Evolutionary conservation across 495 filamentous ascomycete species (phyloP).

Genomic region (Chlorociboria aeruginascens): DNA sequence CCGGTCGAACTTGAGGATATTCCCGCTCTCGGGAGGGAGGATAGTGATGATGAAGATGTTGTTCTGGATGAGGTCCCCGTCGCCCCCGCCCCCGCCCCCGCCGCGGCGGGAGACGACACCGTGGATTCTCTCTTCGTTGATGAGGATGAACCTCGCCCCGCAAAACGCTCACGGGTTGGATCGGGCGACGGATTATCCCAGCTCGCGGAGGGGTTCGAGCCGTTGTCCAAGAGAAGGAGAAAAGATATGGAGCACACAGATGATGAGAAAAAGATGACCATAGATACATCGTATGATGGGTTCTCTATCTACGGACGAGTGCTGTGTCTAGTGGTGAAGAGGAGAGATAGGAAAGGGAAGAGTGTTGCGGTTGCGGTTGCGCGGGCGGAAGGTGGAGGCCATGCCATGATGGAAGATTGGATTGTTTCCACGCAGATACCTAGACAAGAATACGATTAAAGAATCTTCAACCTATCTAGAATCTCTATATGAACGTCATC

Average conservation of each 20-base stretch:
- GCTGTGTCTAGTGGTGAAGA: constrained; percentile 80
- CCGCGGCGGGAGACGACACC: not conserved
- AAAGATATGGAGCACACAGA: constrained; percentile 31
- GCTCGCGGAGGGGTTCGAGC: constrained; percentile 3
- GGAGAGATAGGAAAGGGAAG: constrained; percentile 34
- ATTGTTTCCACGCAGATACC: constrained; percentile 62
- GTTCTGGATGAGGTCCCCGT: constrained; percentile 33
- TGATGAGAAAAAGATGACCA: constrained; percentile 78
- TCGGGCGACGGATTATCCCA: constrained; percentile 1
- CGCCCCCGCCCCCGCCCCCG: constrained; percentile 4
- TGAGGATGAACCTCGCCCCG: constrained; percentile 15
- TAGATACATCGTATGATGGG: constrained; percentile 83
- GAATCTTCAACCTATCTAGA: not conserved
- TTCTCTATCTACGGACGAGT: constrained; percentile 90
- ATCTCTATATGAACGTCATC: too few species aligned
- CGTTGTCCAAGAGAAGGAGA: constrained; percentile 36
- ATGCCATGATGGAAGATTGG: constrained; percentile 89
- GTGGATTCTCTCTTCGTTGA: constrained; percentile 18
- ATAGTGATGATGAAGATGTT: constrained; percentile 25
- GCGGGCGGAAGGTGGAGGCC: constrained; percentile 32
- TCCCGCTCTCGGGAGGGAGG: constrained; percentile 23
- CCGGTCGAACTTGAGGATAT: constrained; percentile 34
- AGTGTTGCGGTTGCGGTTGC: constrained; percentile 18
- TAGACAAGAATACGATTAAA: constrained; percentile 6
- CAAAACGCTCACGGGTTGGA: constrained; percentile 13